A percentile compares a stretch with the other conserved stretches of the same genome.
phyloP scores from a whole-genome alignment of 2,329 filamentous ascomycete species.

The Fonsecaea multimorphosa region DNA sequence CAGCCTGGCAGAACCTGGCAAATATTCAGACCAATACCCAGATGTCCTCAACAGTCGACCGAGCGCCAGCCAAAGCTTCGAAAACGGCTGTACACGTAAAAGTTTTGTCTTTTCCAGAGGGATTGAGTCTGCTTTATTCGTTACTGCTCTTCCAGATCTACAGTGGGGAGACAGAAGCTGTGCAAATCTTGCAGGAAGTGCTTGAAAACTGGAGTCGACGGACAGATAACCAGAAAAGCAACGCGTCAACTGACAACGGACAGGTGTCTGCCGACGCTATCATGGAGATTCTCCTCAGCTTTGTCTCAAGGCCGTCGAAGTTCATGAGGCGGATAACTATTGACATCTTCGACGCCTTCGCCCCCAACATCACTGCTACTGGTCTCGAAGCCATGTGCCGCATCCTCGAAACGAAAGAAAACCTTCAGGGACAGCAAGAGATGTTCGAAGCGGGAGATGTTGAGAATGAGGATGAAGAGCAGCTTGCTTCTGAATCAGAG shows the following conservation, averaged over 20 bases:
- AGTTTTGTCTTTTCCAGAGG: slow-evolving; percentile 59
- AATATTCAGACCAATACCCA: slow-evolving; percentile 44
- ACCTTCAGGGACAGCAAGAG: slow-evolving; percentile 78
- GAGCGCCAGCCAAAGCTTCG: slow-evolving; percentile 40
- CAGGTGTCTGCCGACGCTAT: slow-evolving; percentile 69
- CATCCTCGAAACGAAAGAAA: slow-evolving; percentile 80
- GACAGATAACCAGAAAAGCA: slow-evolving; percentile 11
- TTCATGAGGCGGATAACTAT: slow-evolving; percentile 85
- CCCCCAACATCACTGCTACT: slow-evolving; percentile 72
- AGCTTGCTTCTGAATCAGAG: slow-evolving; percentile 49
- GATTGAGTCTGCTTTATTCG: slow-evolving; percentile 80
- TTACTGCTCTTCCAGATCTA: slow-evolving; percentile 87
- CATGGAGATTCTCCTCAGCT: slow-evolving; percentile 87
- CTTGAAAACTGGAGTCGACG: slow-evolving; percentile 69
- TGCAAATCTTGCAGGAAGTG: slow-evolving; percentile 82
- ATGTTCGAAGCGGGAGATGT: slow-evolving; percentile 77
- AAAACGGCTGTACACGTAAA: slow-evolving; percentile 40
- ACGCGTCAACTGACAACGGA: slow-evolving; percentile 39
- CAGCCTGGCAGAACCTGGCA: slow-evolving; percentile 51
- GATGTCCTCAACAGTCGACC: slow-evolving; percentile 42
- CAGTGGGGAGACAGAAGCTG: slow-evolving; percentile 83
- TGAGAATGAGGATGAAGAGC: slow-evolving; percentile 59
- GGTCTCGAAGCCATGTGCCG: slow-evolving; percentile 69
- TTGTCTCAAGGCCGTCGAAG: slow-evolving; percentile 82
- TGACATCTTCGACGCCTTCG: slow-evolving; percentile 85